These are phyloP conservation scores for Pholiota conissans DNA, from an alignment of 768 basidiomycete species.

Conservation along the genomic window DNA sequence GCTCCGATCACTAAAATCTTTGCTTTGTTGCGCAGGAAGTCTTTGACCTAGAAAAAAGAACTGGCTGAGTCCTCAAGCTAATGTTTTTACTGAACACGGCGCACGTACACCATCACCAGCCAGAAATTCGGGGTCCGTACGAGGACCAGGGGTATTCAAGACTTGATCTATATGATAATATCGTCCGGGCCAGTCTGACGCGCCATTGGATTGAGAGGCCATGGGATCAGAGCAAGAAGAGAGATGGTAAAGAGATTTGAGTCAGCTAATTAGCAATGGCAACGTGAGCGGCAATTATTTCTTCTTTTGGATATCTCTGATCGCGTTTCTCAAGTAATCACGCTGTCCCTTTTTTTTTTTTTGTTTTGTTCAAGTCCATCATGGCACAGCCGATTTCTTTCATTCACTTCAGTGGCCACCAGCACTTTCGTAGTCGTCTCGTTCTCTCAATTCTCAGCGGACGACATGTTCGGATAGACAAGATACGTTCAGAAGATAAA, in stretches of 20 bases:
- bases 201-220: slow-evolving; percentile 18
- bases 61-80: background rate
- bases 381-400: slow-evolving; percentile 45
- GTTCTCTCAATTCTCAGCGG: slow-evolving; percentile 91
- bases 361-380: slow-evolving; percentile 3
- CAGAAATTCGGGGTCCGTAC: slow-evolving; percentile 80
- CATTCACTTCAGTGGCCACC: slow-evolving; percentile 75
- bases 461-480: slow-evolving; percentile 79
- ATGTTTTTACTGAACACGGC: slow-evolving; percentile 1
- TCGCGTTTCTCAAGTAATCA: slow-evolving; percentile 22
- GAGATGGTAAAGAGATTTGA: slow-evolving; percentile 8
- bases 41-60: slow-evolving; percentile 66
- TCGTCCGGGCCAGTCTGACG: slow-evolving; percentile 52
- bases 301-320: slow-evolving; percentile 11
- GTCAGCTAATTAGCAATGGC: slow-evolving; percentile 6
- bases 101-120: slow-evolving; percentile 75
- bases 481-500: slow-evolving; percentile 88
- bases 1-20: slow-evolving; percentile 98
- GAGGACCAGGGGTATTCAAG: slow-evolving; percentile 82
- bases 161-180: slow-evolving; percentile 88
- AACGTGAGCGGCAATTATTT: background rate
- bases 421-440: slow-evolving; percentile 79
- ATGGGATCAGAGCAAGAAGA: slow-evolving; percentile 9
- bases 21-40: slow-evolving; percentile 77
- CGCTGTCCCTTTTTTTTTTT: slow-evolving; percentile 6